phyloP scores from a whole-genome alignment of 257 asterid species.

The Salvia splendens region DNA sequence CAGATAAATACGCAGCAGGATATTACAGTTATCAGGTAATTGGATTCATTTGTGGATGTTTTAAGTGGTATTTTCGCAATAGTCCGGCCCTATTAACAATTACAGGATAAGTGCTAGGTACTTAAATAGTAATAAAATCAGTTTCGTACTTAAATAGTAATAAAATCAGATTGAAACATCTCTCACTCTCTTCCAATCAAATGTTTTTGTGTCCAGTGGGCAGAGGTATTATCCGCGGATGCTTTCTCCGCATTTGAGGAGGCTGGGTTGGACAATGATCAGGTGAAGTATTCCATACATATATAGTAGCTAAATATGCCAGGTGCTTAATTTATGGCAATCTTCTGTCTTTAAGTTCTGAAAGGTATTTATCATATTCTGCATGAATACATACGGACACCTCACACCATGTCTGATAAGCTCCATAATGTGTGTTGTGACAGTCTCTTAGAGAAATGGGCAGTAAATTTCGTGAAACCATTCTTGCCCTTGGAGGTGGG shows the following conservation, averaged over 20 bases:
- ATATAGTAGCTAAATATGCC: neutral
- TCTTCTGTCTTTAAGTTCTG: neutral
- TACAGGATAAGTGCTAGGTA: neutral
- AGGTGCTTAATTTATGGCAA: neutral
- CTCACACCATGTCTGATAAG: neutral
- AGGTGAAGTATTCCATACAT: slow-evolving; percentile 35
- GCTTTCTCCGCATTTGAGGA: slow-evolving; percentile 62
- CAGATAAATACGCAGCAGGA: slow-evolving; percentile 82
- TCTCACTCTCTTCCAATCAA: slow-evolving; percentile 2
- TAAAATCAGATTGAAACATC: neutral
- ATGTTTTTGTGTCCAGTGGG: slow-evolving; percentile 43
- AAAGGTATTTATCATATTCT: neutral
- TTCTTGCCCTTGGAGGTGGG: slow-evolving; percentile 61
- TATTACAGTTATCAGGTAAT: slow-evolving; percentile 82
- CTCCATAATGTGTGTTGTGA: slow-evolving; percentile 23
- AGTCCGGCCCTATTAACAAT: neutral
- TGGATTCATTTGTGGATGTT: slow-evolving; percentile 6
- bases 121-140: neutral
- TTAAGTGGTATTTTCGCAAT: slow-evolving; percentile 3
- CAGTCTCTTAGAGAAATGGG: slow-evolving; percentile 50
- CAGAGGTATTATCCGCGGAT: slow-evolving; percentile 55
- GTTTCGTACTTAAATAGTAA: too few relatives aligned
- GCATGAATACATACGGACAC: neutral
- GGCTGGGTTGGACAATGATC: slow-evolving; percentile 47
- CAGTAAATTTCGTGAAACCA: slow-evolving; percentile 48